Percentiles rank a stretch among this genome's conserved stretches.
Evolutionary conservation across 352 stramenopile species (phyloP).

Genomic region (Phytopythium boreale): DNA sequence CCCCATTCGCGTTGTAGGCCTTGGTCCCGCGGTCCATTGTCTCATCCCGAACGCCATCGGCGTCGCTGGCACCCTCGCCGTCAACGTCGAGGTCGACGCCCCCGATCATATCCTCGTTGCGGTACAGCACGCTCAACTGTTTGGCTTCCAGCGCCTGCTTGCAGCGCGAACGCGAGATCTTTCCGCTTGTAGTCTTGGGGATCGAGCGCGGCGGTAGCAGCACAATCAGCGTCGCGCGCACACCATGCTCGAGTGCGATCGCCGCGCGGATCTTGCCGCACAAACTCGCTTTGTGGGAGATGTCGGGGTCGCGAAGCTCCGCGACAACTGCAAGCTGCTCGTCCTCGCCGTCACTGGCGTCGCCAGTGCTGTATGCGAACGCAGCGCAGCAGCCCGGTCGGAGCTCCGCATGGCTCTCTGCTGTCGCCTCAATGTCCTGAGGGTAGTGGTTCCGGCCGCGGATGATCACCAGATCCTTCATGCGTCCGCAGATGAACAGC

Average conservation of each 20-base stretch:
- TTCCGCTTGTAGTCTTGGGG: constrained; percentile 98
- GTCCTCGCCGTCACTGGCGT: constrained; percentile 38
- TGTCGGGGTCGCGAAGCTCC: constrained; percentile 65
- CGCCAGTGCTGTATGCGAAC: constrained; percentile 75
- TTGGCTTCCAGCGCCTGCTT: constrained; percentile 65
- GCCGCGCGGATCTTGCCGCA: constrained; percentile 64
- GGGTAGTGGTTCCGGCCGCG: constrained; percentile 99
- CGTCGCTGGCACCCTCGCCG: constrained; percentile 21
- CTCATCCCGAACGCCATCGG: constrained; percentile 19
- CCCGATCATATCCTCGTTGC: constrained; percentile 77
- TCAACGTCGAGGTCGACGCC: constrained; percentile 38
- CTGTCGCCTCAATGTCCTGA: constrained; percentile 97
- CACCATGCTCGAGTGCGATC: constrained; percentile 80
- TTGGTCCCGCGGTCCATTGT: constrained; percentile 21
- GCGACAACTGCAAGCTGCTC: constrained; percentile 75
- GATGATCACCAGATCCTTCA: constrained; percentile 99
- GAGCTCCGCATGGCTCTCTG: constrained; percentile 76
- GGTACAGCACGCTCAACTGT: constrained; percentile 62
- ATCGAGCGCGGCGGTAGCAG: constrained; percentile 92
- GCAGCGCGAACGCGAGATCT: constrained; percentile 94
- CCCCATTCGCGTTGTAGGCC: constrained; percentile 1
- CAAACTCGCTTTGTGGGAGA: constrained; percentile 72
- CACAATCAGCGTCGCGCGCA: constrained; percentile 88
- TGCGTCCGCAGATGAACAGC: constrained; percentile 97
- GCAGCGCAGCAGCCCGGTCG: constrained; percentile 95